Percentiles rank a stretch among this genome's conserved stretches.
Evolutionary conservation across 2,329 filamentous ascomycete genomes (phyloP).

Genomic region (Canariomyces notabilis): DNA sequence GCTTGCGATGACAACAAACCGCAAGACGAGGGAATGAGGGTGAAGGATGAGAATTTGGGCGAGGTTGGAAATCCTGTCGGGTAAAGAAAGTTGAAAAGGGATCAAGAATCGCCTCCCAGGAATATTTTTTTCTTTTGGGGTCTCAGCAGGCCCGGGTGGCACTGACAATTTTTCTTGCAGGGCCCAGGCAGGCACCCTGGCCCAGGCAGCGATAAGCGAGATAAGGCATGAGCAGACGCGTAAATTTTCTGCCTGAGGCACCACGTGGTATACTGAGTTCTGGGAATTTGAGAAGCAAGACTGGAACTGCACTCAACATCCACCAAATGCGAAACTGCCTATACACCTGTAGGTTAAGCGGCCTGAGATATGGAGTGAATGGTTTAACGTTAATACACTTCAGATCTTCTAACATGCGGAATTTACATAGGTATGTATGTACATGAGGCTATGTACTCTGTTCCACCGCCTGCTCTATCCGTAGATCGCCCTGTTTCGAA

Average conservation of each 20-base stretch:
- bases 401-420: too few species aligned
- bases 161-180: slow-evolving; percentile 24
- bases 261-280: too few species aligned
- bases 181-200: slow-evolving; percentile 11
- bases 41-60: slow-evolving; percentile 19
- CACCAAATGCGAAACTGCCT: too few species aligned
- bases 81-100: slow-evolving; percentile 9
- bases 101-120: slow-evolving; percentile 18
- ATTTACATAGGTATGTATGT: too few species aligned
- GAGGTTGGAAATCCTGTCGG: slow-evolving; percentile 19
- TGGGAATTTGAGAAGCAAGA: too few species aligned
- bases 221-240: slow-evolving; percentile 8
- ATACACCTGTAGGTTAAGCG: too few species aligned
- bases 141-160: slow-evolving; percentile 7
- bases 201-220: slow-evolving; percentile 16
- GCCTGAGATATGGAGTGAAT: too few species aligned
- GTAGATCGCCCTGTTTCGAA: too few species aligned
- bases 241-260: background rate
- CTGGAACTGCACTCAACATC: background rate
- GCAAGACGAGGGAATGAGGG: slow-evolving; percentile 11
- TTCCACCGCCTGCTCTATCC: too few species aligned
- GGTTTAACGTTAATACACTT: too few species aligned
- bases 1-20: slow-evolving; percentile 19
- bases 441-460: too few species aligned
- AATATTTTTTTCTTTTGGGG: slow-evolving; percentile 20